Evolutionary conservation across 1,139 yeast species (phyloP).

Genomic region (Suhomyces coccinellae): DNA sequence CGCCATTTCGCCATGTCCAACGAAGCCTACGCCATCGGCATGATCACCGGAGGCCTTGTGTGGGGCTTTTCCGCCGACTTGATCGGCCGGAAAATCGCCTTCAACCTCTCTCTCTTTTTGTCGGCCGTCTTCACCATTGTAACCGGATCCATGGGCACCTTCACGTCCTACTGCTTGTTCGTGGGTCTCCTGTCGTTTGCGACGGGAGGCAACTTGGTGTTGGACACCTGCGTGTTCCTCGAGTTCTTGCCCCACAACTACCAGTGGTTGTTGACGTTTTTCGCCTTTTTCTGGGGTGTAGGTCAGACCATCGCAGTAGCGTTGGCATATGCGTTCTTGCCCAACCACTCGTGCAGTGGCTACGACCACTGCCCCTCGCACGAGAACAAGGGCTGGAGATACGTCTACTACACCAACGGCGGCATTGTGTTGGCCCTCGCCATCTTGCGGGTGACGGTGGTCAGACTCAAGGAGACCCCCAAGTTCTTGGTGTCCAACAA

Average conservation of each 20-base stretch:
- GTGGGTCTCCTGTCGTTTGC: slow-evolving; percentile 26
- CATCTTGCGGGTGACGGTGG: slow-evolving; percentile 31
- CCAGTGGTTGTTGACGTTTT: slow-evolving; percentile 40
- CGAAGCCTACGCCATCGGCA: slow-evolving; percentile 39
- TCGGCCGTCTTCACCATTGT: slow-evolving; percentile 26
- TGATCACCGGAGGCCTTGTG: slow-evolving; percentile 53
- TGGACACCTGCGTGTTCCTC: slow-evolving; percentile 32
- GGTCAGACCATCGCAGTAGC: slow-evolving; percentile 36
- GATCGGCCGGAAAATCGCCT: slow-evolving; percentile 31
- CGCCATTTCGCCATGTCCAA: slow-evolving; percentile 31
- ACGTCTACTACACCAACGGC: slow-evolving; percentile 36
- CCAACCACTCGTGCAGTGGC: slow-evolving; percentile 27
- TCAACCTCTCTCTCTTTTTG: slow-evolving; percentile 37
- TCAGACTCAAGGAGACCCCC: slow-evolving; percentile 36
- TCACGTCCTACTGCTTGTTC: slow-evolving; percentile 30
- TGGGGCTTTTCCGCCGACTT: slow-evolving; percentile 26
- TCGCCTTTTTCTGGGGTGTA: slow-evolving; percentile 40
- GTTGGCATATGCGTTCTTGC: slow-evolving; percentile 36
- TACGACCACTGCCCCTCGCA: slow-evolving; percentile 33
- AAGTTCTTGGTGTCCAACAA: slow-evolving; percentile 36
- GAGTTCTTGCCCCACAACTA: slow-evolving; percentile 28
- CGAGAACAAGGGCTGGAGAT: slow-evolving; percentile 38
- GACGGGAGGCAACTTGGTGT: slow-evolving; percentile 33
- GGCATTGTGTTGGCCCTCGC: slow-evolving; percentile 32
- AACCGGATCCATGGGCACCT: slow-evolving; percentile 33